phyloP scores from a whole-genome alignment of 2,329 filamentous ascomycete species.

The Claviceps paspali region DNA sequence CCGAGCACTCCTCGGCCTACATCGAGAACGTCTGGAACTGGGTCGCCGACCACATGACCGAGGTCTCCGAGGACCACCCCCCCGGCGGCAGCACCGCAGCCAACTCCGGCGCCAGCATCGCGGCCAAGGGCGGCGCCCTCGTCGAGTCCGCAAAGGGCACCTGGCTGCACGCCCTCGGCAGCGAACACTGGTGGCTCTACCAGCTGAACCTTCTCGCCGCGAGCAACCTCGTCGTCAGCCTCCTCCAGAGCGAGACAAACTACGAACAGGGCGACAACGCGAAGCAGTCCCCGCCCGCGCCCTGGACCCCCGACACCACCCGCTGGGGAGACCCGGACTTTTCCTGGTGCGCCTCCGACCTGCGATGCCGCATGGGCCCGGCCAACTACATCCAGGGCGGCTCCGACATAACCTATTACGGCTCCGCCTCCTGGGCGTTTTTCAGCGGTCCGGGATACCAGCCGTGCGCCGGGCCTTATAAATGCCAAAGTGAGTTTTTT shows the following conservation, averaged over 20 bases:
- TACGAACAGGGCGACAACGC: conserved; percentile 19
- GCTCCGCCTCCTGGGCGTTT: conserved; percentile 28
- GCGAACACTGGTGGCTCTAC: conserved; percentile 43
- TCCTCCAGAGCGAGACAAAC: conserved; percentile 41
- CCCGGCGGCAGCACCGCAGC: conserved; percentile 28
- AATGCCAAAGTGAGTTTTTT: conserved; percentile 2
- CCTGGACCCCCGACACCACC: conserved; percentile 21
- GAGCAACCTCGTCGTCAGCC: conserved; percentile 31
- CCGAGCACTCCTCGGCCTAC: conserved; percentile 13
- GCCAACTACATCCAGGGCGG: conserved; percentile 28
- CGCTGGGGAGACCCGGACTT: conserved; percentile 28
- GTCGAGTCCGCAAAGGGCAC: conserved; percentile 31
- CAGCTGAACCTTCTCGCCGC: conserved; percentile 38
- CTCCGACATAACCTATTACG: conserved; percentile 24
- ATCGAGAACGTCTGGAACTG: conserved; percentile 21
- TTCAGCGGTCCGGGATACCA: conserved; percentile 25
- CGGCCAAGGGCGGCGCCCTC: conserved; percentile 31
- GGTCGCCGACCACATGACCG: conserved; percentile 30
- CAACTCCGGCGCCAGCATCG: conserved; percentile 30
- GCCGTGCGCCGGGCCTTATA: conserved; percentile 12
- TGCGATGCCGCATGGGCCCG: conserved; percentile 26
- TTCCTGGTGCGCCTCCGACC: conserved; percentile 22
- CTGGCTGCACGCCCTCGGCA: conserved; percentile 32
- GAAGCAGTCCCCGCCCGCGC: conserved; percentile 19
- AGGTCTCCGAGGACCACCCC: conserved; percentile 28